Conservation (phyloP, 352 stramenopile genomes). For the Globisporangium nagaii region DNA sequence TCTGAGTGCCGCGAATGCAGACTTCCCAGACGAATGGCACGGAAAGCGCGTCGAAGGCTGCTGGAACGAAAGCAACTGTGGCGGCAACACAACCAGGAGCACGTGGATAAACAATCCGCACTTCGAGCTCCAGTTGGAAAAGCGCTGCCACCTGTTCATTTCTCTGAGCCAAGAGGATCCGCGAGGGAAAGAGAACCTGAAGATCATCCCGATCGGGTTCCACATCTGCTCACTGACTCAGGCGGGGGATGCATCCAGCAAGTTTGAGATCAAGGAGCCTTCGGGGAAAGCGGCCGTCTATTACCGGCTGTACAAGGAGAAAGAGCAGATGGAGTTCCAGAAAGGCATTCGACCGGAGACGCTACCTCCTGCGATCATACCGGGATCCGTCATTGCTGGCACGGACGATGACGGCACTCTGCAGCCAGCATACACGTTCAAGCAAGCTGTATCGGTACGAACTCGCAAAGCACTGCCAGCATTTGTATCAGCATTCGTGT, state of each 20-base stretch:
- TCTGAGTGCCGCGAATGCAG: slow-evolving; percentile 13
- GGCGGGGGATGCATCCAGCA: slow-evolving; percentile 21
- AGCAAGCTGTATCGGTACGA: slow-evolving; percentile 78
- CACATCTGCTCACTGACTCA: slow-evolving; percentile 63
- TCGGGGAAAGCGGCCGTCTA: slow-evolving; percentile 50
- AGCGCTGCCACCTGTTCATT: slow-evolving; percentile 60
- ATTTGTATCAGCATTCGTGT: too few relatives aligned
- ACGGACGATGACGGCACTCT: slow-evolving; percentile 63
- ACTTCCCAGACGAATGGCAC: slow-evolving; percentile 87
- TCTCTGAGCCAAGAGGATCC: slow-evolving; percentile 81
- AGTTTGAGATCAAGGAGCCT: slow-evolving; percentile 64
- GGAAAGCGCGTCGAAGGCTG: slow-evolving; percentile 65
- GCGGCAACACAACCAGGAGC: slow-evolving; percentile 74
- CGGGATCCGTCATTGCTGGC: slow-evolving; percentile 58
- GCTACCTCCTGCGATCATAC: slow-evolving; percentile 65
- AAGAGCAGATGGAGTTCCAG: slow-evolving; percentile 48
- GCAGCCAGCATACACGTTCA: slow-evolving; percentile 79
- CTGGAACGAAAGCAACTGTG: slow-evolving; percentile 77
- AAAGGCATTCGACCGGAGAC: slow-evolving; percentile 45
- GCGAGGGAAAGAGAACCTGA: slow-evolving; percentile 57
- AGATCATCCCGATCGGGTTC: slow-evolving; percentile 77
- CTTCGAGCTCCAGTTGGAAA: slow-evolving; percentile 65
- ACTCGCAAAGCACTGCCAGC: too few relatives aligned
- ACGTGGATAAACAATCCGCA: slow-evolving; percentile 88
- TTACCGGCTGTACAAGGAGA: slow-evolving; percentile 70